A percentile compares a stretch with the other conserved stretches of the same genome.
Conservation (phyloP, 2,329 filamentous ascomycete genomes). For the Penicillium sp. region DNA sequence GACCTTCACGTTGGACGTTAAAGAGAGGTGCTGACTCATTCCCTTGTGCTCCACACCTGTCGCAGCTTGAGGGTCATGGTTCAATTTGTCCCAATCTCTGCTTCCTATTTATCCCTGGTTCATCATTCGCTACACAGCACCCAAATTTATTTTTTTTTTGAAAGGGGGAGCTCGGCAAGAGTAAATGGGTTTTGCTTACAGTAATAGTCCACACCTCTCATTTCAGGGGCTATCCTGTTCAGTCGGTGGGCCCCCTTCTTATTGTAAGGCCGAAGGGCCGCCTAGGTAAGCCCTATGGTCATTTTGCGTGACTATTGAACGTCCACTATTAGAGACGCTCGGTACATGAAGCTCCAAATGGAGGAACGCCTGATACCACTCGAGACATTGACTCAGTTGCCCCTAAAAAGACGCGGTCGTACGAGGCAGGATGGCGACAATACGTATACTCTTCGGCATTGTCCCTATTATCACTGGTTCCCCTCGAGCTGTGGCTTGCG, state of each 20-base stretch:
- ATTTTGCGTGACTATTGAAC: neutral
- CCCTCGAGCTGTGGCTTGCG: constrained; percentile 3
- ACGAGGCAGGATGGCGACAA: neutral
- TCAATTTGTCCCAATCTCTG: neutral
- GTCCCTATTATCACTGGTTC: neutral
- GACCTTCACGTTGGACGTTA: constrained; percentile 8
- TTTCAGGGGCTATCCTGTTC: neutral
- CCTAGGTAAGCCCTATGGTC: neutral
- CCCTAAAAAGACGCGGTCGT: neutral
- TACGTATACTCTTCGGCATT: neutral
- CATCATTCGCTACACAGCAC: neutral
- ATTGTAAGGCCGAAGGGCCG: neutral
- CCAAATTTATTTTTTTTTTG: neutral
- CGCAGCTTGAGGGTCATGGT: constrained; percentile 16
- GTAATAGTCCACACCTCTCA: neutral
- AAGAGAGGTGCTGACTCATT: constrained; percentile 18
- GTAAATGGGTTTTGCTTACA: neutral
- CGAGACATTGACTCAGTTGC: neutral
- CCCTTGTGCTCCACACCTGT: constrained; percentile 13
- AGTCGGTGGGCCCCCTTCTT: neutral
- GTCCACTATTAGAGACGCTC: neutral
- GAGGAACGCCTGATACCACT: constrained; percentile 3
- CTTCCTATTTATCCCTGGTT: constrained; percentile 8
- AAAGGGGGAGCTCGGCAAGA: neutral
- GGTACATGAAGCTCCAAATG: neutral